A percentile compares a stretch with the other conserved stretches of the same genome.
Conservation (phyloP, 1,139 yeast genomes). For the Lodderomyces elongisporus region DNA sequence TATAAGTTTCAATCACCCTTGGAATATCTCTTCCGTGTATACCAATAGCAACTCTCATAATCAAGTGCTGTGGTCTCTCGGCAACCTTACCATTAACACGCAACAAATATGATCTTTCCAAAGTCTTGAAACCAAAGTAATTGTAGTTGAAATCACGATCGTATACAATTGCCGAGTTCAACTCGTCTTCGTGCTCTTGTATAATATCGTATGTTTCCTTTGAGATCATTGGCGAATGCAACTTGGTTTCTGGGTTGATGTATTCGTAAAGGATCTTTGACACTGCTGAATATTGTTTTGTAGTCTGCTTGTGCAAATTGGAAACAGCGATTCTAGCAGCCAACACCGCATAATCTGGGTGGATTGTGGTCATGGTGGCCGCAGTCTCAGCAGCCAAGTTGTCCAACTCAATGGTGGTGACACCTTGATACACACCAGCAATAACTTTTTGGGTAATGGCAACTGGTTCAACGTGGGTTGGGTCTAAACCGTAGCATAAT, state of each 20-base stretch:
- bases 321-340: conserved; percentile 95
- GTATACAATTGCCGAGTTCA: conserved; percentile 75
- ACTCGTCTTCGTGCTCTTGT: conserved; percentile 58
- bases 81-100: conserved; percentile 69
- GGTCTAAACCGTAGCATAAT: conserved; percentile 76
- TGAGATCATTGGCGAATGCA: conserved; percentile 76
- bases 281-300: conserved; percentile 81
- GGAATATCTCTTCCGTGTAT: conserved; percentile 75
- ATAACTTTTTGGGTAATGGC: conserved; percentile 86
- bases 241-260: conserved; percentile 67
- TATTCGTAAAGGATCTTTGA: conserved; percentile 62
- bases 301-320: conserved; percentile 88
- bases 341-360: conserved; percentile 90
- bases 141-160: conserved; percentile 82
- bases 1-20: conserved; percentile 72
- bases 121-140: conserved; percentile 83
- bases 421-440: conserved; percentile 93
- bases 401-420: conserved; percentile 86
- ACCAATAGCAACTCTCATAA: conserved; percentile 87
- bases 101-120: conserved; percentile 77
- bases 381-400: conserved; percentile 97
- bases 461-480: conserved; percentile 81
- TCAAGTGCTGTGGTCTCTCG: conserved; percentile 86
- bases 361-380: conserved; percentile 93
- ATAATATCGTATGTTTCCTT: conserved; percentile 64